Percentiles rank a stretch among this genome's conserved stretches.
phyloP scores from a whole-genome alignment of 345 rosid genomes.

The Syzygium jambos region DNA sequence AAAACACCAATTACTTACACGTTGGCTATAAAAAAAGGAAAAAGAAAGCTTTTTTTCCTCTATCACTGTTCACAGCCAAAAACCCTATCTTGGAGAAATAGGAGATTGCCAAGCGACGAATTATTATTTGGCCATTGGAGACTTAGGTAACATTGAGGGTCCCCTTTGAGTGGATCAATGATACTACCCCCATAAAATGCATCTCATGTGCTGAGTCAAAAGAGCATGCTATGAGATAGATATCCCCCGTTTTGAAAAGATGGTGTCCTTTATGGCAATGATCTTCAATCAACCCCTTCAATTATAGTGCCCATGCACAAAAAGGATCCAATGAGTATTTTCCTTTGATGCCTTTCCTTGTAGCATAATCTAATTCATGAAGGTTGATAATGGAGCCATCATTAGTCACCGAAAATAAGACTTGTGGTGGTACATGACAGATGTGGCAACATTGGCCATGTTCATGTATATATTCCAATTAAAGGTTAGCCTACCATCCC shows the following conservation, averaged over 20 bases:
- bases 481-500: not conserved
- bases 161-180: not conserved
- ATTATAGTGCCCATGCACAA: not conserved
- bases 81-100: not conserved
- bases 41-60: not conserved
- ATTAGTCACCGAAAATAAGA: not conserved
- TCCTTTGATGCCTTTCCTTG: not conserved
- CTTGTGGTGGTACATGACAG: not conserved
- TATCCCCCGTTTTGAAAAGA: not conserved
- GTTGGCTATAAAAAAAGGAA: not conserved
- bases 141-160: not conserved
- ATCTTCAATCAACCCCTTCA: not conserved
- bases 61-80: not conserved
- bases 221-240: not conserved
- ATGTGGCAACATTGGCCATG: not conserved
- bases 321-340: not conserved
- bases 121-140: not conserved
- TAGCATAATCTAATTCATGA: not conserved
- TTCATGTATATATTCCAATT: not conserved
- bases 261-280: not conserved
- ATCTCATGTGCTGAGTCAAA: constrained; percentile 5
- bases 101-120: not conserved
- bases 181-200: not conserved
- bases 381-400: not conserved
- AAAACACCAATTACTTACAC: not conserved